Base-by-base conservation (phyloP, 2,329 filamentous ascomycete species). In the Furcasterigmium furcatum region DNA sequence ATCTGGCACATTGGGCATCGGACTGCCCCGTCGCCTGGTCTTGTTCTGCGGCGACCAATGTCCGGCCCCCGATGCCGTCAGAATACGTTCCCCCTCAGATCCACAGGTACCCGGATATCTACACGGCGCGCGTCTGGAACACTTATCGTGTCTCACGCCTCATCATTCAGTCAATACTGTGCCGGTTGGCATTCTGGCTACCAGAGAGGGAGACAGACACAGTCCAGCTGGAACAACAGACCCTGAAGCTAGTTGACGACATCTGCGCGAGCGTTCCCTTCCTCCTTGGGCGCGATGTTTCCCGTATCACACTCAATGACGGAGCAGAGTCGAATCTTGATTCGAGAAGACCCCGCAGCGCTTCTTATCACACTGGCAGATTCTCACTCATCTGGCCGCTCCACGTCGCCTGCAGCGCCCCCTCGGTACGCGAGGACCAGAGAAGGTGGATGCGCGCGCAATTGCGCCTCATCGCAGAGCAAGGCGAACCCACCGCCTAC, bases 371-470 rank as follows among this genome's bases (percentile, higher is more conserved):
- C 10, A 18, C 36, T 22, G 49, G 49, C 20, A 49, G 44, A n/a
- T 51, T 45, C 30, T 51, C 46, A 14, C 41, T 51, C 16, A 41
- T 51, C 16, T 51, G 49, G 49, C 49, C 49, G n/a, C 38, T 51
- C 6, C 27, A 46, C 41, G 36, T 51, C 21, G 46, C 44, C 14
- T 45, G 41, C 19, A 45, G 46, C 46, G 30, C 44, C 20, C n/a
- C 38, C 3, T 38, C 30, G 5, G 27, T 48, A 21, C 44, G 46
- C n/a, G 42, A 45, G 25, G 29, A 16, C 32, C 44, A 48, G 34
- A 41, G 46, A 18, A 32, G 39, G 20, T 51, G 49, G 49, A 46
- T 51, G 41, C 46, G 44, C 12, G 32, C 38, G 38, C 49, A 51
- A 20, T 25, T 51, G 19, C 40, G 22, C n/a, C 16, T 42, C 10